Conservation (phyloP, 352 stramenopile species). For the Globisporangium polare region DNA sequence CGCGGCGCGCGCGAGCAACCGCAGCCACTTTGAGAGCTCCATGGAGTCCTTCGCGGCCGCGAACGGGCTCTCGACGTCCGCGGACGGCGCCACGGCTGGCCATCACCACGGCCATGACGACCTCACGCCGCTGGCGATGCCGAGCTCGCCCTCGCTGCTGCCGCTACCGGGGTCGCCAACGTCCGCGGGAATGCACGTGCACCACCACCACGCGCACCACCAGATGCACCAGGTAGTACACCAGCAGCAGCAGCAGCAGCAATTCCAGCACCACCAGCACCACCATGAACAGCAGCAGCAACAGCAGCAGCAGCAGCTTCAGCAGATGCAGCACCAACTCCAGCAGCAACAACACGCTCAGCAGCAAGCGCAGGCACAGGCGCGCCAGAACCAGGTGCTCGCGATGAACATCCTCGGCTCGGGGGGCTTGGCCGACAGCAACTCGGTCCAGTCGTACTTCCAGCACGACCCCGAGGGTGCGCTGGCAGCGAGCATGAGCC, state of each 20-base stretch:
- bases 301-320: not conserved
- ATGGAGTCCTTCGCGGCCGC: conserved; percentile 22
- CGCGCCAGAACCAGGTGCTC: conserved; percentile 14
- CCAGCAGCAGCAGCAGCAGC: not conserved
- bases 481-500: conserved; percentile 7
- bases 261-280: conserved; percentile 5
- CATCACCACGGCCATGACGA: conserved; percentile 14
- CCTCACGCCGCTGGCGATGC: conserved; percentile 37
- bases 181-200: conserved; percentile 15
- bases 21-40: conserved; percentile 15
- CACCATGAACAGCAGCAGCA: conserved; percentile 5
- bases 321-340: not conserved
- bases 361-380: conserved; percentile 10
- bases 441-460: conserved; percentile 37
- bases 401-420: conserved; percentile 13
- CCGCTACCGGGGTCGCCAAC: conserved; percentile 35
- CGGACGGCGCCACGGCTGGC: conserved; percentile 1
- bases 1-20: not conserved
- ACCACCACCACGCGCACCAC: conserved; percentile 7
- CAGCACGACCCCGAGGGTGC: conserved; percentile 23
- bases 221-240: conserved; percentile 7
- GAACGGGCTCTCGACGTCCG: conserved; percentile 5
- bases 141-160: conserved; percentile 41
- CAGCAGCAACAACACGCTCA: conserved; percentile 7
- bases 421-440: conserved; percentile 8